Base-by-base conservation (phyloP, 73 alveolate genomes). In the Tetrahymena malaccensis region DNA sequence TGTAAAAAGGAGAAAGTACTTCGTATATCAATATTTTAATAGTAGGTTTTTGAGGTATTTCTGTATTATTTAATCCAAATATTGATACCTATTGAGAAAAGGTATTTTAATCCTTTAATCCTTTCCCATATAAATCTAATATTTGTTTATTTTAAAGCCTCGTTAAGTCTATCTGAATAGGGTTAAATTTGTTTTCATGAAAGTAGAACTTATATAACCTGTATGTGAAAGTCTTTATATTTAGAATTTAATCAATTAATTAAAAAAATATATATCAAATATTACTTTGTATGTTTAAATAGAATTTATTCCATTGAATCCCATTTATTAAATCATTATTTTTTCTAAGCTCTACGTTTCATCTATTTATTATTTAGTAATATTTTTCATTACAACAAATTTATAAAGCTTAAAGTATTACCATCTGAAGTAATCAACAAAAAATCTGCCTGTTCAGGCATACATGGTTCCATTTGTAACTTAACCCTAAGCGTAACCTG, bases 1-100 rank as follows among this genome's bases (percentile, higher is more conserved):
- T 85, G 96, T 98, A 98, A 95, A 98, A 98, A 50, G 99, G 99
- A 58, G 97, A 96, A 22, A 98, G 94, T 58, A 98, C 96, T 96
- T 97, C 99, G 58, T 95, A 94, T 10, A 95, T 44, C 22, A 93
- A 55, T 17, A 95, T 95, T 89, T 95, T 89, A 17, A 50, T 22
- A 3, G 95, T 95, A 57, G 94, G 57, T 55, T 95, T 95, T 19
- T 95, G 94, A 50, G 97, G 97, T 8, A 95, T 95, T 27, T 85
- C 94, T 16, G 97, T 89, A 93, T 95, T 89, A 85, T 95, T 95
- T 15, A 25, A 95, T 89, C 97, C 97, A 95, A 43, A 95, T 10
- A 50, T 33, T 43, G 93, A 35, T 19, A 37, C 97, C 31, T 70
- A 25, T 70, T 70, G 19, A n/a, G 37, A 27, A n/a, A 85, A 55